A percentile compares a stretch with the other conserved stretches of the same genome.
Conservation (phyloP, 2,329 filamentous ascomycete genomes). For the Domatiomyces catenatus region DNA sequence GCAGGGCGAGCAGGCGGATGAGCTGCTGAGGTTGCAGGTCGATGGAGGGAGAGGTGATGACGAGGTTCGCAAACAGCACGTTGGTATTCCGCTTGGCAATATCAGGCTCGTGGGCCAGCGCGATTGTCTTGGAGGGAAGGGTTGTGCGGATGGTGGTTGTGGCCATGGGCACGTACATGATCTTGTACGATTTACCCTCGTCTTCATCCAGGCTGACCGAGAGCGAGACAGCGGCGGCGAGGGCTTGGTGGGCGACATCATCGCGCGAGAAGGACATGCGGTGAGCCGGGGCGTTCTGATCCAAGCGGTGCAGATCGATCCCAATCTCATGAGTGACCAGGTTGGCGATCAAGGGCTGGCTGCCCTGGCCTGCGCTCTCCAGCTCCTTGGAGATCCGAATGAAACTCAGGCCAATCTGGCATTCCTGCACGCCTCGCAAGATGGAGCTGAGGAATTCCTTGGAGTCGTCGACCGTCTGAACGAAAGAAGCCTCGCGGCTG, state of each 20-base stretch:
- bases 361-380: slow-evolving; percentile 48
- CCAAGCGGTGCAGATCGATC: slow-evolving; percentile 77
- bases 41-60: slow-evolving; percentile 87
- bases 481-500: slow-evolving; percentile 50
- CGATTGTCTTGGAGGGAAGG: slow-evolving; percentile 81
- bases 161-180: slow-evolving; percentile 92
- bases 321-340: slow-evolving; percentile 93
- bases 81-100: slow-evolving; percentile 82
- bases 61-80: slow-evolving; percentile 88
- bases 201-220: slow-evolving; percentile 84
- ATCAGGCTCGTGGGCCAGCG: slow-evolving; percentile 53
- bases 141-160: slow-evolving; percentile 92
- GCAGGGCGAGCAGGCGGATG: slow-evolving; percentile 63
- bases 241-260: slow-evolving; percentile 86
- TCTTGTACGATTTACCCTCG: slow-evolving; percentile 66
- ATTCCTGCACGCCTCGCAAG: slow-evolving; percentile 81
- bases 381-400: slow-evolving; percentile 73
- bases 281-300: slow-evolving; percentile 84
- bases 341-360: slow-evolving; percentile 64
- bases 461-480: slow-evolving; percentile 76
- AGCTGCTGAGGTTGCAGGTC: slow-evolving; percentile 87
- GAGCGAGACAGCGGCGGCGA: slow-evolving; percentile 81
- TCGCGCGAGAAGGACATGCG: slow-evolving; percentile 94
- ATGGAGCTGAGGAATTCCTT: slow-evolving; percentile 86
- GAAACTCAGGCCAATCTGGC: slow-evolving; percentile 88